A percentile compares a stretch with the other conserved stretches of the same genome.
Evolutionary conservation across 768 basidiomycete genomes (phyloP).

Genomic region (Termitomyces sp.): DNA sequence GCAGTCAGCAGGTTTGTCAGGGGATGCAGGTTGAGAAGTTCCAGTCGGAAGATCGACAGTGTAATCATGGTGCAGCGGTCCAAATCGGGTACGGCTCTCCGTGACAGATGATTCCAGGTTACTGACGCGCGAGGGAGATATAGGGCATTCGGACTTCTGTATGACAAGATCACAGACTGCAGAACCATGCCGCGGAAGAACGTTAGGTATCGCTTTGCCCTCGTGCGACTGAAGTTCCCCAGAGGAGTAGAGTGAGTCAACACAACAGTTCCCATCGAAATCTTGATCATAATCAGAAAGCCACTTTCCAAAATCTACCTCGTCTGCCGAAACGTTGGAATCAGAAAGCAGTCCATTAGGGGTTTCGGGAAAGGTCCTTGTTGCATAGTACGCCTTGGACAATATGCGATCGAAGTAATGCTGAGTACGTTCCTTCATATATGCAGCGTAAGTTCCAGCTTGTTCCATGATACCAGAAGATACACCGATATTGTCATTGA

Average conservation of each 20-base stretch:
- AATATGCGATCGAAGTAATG: slow-evolving; percentile 42
- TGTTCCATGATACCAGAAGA: slow-evolving; percentile 42
- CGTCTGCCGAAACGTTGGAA: slow-evolving; percentile 9
- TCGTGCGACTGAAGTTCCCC: background rate
- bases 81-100: background rate
- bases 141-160: background rate
- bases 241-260: background rate
- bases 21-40: background rate
- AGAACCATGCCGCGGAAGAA: background rate
- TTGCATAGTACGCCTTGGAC: slow-evolving; percentile 7
- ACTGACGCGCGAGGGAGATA: background rate
- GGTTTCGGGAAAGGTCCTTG: slow-evolving; percentile 1
- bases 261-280: background rate
- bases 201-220: background rate
- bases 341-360: background rate
- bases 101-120: background rate
- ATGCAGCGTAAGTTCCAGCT: slow-evolving; percentile 44
- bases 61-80: background rate
- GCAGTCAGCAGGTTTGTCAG: background rate
- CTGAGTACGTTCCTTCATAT: slow-evolving; percentile 43
- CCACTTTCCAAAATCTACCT: slow-evolving; percentile 26
- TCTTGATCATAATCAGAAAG: slow-evolving; percentile 16
- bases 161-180: background rate
- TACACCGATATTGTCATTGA: slow-evolving; percentile 44
- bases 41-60: background rate